These are phyloP conservation scores for Dendrocalamus sinicus DNA, from an alignment of 176 grass and related monocot genomes.

Conservation along the genomic window DNA sequence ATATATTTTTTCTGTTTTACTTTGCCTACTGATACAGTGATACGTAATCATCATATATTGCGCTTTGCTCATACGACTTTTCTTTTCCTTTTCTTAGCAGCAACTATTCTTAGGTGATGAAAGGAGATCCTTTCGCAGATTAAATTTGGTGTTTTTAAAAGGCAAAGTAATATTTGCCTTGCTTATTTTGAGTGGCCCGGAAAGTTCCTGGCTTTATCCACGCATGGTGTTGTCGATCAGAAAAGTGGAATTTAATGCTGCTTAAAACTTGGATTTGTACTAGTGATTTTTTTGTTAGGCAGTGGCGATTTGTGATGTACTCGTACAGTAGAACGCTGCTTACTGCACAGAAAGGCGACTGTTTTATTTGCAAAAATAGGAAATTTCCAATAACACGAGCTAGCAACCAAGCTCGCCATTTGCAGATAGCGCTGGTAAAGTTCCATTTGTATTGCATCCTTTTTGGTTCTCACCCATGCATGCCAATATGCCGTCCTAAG, in stretches of 20 bases:
- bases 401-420: background rate
- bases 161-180: background rate
- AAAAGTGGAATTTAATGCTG: slow-evolving; percentile 24
- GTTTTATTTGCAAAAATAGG: slow-evolving; percentile 39
- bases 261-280: slow-evolving; percentile 14
- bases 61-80: slow-evolving; percentile 9
- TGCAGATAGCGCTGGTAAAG: background rate
- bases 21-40: background rate
- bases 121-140: slow-evolving; percentile 1
- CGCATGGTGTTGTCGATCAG: background rate
- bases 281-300: slow-evolving; percentile 29
- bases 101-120: slow-evolving; percentile 11
- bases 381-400: background rate
- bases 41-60: background rate
- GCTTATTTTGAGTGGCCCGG: slow-evolving; percentile 5
- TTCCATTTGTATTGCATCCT: slow-evolving; percentile 18
- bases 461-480: background rate
- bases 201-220: slow-evolving; percentile 44
- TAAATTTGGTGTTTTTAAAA: background rate
- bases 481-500: slow-evolving; percentile 22
- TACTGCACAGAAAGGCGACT: slow-evolving; percentile 38
- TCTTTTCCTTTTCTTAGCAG: slow-evolving; percentile 18
- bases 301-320: background rate
- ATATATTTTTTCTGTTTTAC: background rate
- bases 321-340: background rate